A percentile compares a stretch with the other conserved stretches of the same genome.
phyloP scores from a whole-genome alignment of 2,329 filamentous ascomycete genomes.

The Venturiaceae sp. region DNA sequence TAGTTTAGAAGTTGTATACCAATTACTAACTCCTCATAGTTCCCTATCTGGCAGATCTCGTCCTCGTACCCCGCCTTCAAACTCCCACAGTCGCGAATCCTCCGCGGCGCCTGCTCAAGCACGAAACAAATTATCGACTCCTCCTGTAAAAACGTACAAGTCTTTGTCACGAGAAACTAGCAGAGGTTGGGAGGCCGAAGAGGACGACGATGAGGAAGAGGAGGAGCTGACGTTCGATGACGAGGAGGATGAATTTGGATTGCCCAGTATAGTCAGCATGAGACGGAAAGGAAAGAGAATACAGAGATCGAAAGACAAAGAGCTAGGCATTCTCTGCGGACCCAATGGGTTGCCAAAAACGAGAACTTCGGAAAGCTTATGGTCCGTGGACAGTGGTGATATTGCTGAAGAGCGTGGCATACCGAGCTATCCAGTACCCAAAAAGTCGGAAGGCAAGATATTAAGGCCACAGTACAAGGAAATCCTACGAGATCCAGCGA shows the following conservation, averaged over 20 bases:
- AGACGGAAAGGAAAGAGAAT: conserved; percentile 55
- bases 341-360: conserved; percentile 5
- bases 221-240: conserved; percentile 73
- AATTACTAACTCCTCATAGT: conserved; percentile 29
- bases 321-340: conserved; percentile 14
- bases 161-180: conserved; percentile 74
- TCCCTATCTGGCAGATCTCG: conserved; percentile 53
- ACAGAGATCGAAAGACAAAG: conserved; percentile 33
- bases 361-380: conserved; percentile 17
- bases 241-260: conserved; percentile 88
- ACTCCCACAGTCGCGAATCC: conserved; percentile 49
- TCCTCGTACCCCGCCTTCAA: conserved; percentile 62
- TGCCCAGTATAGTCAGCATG: conserved; percentile 88
- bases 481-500: conserved; percentile 75
- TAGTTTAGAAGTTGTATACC: neutral
- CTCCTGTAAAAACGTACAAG: conserved; percentile 63
- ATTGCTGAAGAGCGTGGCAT: conserved; percentile 84
- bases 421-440: conserved; percentile 75
- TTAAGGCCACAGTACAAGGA: conserved; percentile 96
- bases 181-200: conserved; percentile 64
- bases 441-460: conserved; percentile 90
- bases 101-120: conserved; percentile 46
- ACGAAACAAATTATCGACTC: conserved; percentile 42
- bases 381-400: conserved; percentile 78
- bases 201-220: conserved; percentile 54